Percentiles rank a stretch among this genome's conserved stretches.
phyloP scores from a whole-genome alignment of 2,329 filamentous ascomycete species.

The Simplicillium aogashimaense region DNA sequence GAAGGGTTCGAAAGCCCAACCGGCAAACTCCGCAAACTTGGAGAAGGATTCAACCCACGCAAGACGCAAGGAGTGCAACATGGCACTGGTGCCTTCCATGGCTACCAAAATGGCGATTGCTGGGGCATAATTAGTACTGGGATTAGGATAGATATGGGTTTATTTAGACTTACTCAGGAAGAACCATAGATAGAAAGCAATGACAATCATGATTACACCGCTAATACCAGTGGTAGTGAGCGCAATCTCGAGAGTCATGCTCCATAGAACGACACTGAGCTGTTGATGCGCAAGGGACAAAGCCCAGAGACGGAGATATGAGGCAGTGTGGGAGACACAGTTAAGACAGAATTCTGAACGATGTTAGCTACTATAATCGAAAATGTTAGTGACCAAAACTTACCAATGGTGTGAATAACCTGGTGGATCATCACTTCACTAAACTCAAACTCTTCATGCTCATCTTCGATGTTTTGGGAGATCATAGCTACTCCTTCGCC shows the following conservation, averaged over 20 bases:
- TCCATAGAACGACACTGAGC: slow-evolving; percentile 90
- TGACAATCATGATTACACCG: slow-evolving; percentile 72
- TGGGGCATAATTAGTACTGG: slow-evolving; percentile 16
- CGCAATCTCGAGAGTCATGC: slow-evolving; percentile 80
- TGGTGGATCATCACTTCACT: slow-evolving; percentile 98
- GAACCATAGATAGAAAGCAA: slow-evolving; percentile 86
- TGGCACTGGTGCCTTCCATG: slow-evolving; percentile 94
- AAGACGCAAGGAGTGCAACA: slow-evolving; percentile 84
- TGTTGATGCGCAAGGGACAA: slow-evolving; percentile 96
- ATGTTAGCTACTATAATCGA: slow-evolving; percentile 16
- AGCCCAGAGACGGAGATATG: slow-evolving; percentile 97
- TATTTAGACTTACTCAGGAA: slow-evolving; percentile 46
- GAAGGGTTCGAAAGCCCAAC: slow-evolving; percentile 79
- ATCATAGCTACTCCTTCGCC: slow-evolving; percentile 82
- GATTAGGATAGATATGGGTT: neutral
- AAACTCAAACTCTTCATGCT: slow-evolving; percentile 96
- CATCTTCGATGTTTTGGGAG: slow-evolving; percentile 73
- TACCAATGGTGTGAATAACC: slow-evolving; percentile 96
- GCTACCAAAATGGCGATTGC: slow-evolving; percentile 62
- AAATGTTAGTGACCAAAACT: slow-evolving; percentile 21
- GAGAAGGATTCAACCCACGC: slow-evolving; percentile 98
- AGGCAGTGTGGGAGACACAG: slow-evolving; percentile 97
- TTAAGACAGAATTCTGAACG: slow-evolving; percentile 88
- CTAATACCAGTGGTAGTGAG: slow-evolving; percentile 55
- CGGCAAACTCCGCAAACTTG: slow-evolving; percentile 90